A percentile compares a stretch with the other conserved stretches of the same genome.
Evolutionary conservation across 257 asterid genomes (phyloP).

Genomic region (Lithospermum erythrorhizon): DNA sequence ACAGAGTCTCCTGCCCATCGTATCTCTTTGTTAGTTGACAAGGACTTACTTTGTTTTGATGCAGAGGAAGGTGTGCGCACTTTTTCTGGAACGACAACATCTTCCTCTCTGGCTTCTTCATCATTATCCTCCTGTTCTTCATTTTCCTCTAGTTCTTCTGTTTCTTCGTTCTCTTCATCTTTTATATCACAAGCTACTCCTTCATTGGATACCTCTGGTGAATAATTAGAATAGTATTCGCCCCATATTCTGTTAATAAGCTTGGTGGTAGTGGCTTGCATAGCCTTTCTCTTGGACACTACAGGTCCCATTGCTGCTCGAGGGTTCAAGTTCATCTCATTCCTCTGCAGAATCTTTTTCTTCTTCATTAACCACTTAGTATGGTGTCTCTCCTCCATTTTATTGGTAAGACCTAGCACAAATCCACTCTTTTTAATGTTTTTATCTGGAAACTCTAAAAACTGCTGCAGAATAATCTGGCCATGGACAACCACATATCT

Average conservation of each 20-base stretch:
- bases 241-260: conserved; percentile 88
- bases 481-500: conserved; percentile 88
- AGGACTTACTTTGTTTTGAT: conserved; percentile 32
- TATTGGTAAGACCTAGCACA: conserved; percentile 52
- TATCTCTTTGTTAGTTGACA: conserved; percentile 29
- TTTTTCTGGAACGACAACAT: conserved; percentile 27
- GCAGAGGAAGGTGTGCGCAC: conserved; percentile 20
- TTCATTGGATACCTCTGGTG: conserved; percentile 46
- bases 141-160: conserved; percentile 52
- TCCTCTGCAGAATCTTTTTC: conserved; percentile 54
- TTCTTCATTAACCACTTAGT: conserved; percentile 88
- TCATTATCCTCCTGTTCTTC: conserved; percentile 75
- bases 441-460: conserved; percentile 74
- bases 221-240: conserved; percentile 72
- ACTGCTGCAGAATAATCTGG: conserved; percentile 87
- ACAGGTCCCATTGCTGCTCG: conserved; percentile 69
- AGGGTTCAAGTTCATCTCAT: conserved; percentile 57
- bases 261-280: conserved; percentile 94
- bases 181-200: conserved; percentile 35
- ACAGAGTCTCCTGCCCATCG: conserved; percentile 59
- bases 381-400: conserved; percentile 94
- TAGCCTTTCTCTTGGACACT: conserved; percentile 70
- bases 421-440: conserved; percentile 62
- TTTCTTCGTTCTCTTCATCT: conserved; percentile 63
- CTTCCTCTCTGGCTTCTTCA: conserved; percentile 50